A percentile compares a stretch with the other conserved stretches of the same genome.
Evolutionary conservation across 345 rosid genomes (phyloP).

Genomic region (Balakata baccata): DNA sequence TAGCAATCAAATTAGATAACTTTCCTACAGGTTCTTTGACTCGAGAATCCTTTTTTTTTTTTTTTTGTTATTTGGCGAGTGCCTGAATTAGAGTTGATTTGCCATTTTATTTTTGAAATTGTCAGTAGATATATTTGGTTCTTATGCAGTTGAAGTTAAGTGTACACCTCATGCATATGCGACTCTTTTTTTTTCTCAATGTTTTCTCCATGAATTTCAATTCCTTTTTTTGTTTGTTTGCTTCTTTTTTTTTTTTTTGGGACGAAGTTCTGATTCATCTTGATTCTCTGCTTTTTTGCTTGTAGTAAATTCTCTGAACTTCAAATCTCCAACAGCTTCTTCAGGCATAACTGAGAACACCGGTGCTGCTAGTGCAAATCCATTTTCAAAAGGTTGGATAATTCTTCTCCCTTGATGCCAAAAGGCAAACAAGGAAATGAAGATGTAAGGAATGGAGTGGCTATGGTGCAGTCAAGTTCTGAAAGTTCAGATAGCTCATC

Average conservation of each 20-base stretch:
- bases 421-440: conserved; percentile 37
- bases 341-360: conserved; percentile 25
- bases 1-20: too few species aligned
- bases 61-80: conserved; percentile 13
- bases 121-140: conserved; percentile 9
- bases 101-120: conserved; percentile 18
- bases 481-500: conserved; percentile 29
- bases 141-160: background rate
- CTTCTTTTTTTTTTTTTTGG: background rate
- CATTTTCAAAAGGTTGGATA: conserved; percentile 30
- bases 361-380: conserved; percentile 19
- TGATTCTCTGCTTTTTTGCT: conserved; percentile 8
- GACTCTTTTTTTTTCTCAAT: background rate
- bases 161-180: too few species aligned
- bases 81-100: conserved; percentile 4
- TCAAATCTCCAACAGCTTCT: conserved; percentile 26
- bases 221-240: background rate
- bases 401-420: conserved; percentile 23
- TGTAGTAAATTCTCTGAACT: conserved; percentile 26
- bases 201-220: background rate
- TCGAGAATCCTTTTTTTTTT: conserved; percentile 17
- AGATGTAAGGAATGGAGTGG: conserved; percentile 31
- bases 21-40: conserved; percentile 12
- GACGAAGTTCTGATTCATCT: background rate
- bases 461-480: conserved; percentile 27